phyloP scores from a whole-genome alignment of 2,329 filamentous ascomycete genomes.

The Apiospora rasikravindrae region DNA sequence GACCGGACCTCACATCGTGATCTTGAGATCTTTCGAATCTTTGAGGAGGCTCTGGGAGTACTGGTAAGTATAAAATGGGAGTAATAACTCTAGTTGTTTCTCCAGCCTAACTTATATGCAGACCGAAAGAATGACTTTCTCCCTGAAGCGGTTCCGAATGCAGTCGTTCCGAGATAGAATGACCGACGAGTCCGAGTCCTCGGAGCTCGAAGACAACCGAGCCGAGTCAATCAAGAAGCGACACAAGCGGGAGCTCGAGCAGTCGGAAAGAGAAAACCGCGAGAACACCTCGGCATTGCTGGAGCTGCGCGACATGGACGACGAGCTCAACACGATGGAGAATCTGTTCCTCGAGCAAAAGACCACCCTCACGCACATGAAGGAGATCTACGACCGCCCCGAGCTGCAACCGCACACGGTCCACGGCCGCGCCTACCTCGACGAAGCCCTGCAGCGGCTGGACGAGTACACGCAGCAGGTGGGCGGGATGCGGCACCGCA shows the following conservation, averaged over 20 bases:
- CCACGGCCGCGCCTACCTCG: constrained; percentile 56
- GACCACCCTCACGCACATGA: constrained; percentile 54
- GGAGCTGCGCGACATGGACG: constrained; percentile 68
- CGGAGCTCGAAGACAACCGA: constrained; percentile 48
- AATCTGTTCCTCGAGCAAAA: constrained; percentile 64
- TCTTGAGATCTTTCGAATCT: constrained; percentile 67
- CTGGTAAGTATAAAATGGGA: constrained; percentile 49
- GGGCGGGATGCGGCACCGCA: constrained; percentile 63
- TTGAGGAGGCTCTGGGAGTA: constrained; percentile 69
- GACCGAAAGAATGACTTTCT: constrained; percentile 67
- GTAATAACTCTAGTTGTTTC: too few relatives aligned
- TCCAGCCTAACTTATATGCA: constrained; percentile 31
- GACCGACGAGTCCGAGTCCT: constrained; percentile 43
- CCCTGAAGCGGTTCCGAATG: constrained; percentile 65
- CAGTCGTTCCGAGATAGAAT: constrained; percentile 58
- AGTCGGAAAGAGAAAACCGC: constrained; percentile 62
- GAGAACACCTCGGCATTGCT: constrained; percentile 67
- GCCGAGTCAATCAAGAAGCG: constrained; percentile 49
- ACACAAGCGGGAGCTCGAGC: constrained; percentile 46
- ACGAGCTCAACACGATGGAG: constrained; percentile 63
- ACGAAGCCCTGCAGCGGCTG: constrained; percentile 57
- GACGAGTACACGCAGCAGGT: constrained; percentile 60
- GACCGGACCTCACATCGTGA: constrained; percentile 65
- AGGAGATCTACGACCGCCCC: constrained; percentile 46
- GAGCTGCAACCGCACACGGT: constrained; percentile 48